Evolutionary conservation across 352 stramenopile species (phyloP), one percentile per base, ranked within the genome.

Genomic region (Pythium brachiatum): DNA sequence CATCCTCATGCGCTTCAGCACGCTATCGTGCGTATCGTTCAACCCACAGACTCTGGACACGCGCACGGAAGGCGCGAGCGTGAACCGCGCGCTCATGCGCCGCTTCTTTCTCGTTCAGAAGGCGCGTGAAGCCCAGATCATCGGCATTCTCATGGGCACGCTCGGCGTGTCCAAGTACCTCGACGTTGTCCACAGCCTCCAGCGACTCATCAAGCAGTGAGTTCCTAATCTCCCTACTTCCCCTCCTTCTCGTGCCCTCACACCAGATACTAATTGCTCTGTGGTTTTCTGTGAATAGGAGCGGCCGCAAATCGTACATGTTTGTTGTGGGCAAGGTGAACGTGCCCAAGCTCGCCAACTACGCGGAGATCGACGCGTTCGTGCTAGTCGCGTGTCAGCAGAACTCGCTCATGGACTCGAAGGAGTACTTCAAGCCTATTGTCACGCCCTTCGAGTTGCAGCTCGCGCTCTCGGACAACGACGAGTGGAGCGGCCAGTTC

Each of bases 321-420:
- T 98, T 99, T 72, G 87, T 97, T 13, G 94, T 99, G 25, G 97
- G 97, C 41, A 99, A 99, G 72, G 84, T 99, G 29, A 98, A 99
- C 71, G 86, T 97, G 16, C 90, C 95, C 16, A 99, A 99, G 76
- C 81, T 99, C 20, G 89, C 93, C 18, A 99, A 99, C 66, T 99
- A 98, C 86, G 92, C 92, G 15, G 95, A 99, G 70, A 97, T 99
- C 72, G 97, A 99, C 65, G 94, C 86, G 46, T 99, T 98, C 66
- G 95, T 98, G 47, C 71, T 99, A 12, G 92, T 99, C 6, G 95
- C 95, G 32, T 99, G 96, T 68, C 83, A 95, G 60, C 91, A 99
- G 68, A 98, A 97, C 74, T 95, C 90, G 27, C 76, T 99, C 11
- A 91, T 99, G 74, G 88, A 97, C 72, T 92, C 79, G 60, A 95